A percentile compares a stretch with the other conserved stretches of the same genome.
These are phyloP conservation scores for Verticillium klebahnii DNA, from an alignment of 2,329 filamentous ascomycete species.

Conservation along the genomic window DNA sequence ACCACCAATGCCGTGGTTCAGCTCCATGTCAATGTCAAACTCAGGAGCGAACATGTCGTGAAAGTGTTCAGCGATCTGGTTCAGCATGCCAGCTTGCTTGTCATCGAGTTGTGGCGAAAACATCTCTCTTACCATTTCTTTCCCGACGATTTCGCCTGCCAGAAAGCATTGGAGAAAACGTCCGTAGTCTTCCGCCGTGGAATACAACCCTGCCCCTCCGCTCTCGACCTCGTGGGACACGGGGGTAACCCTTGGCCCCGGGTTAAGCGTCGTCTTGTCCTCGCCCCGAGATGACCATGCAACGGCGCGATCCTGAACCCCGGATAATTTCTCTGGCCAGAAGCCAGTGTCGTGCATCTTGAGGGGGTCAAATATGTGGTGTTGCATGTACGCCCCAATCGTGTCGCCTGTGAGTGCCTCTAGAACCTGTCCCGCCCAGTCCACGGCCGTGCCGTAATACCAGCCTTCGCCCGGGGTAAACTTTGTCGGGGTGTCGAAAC, in stretches of 20 bases:
- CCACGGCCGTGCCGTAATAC: constrained; percentile 40
- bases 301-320: constrained; percentile 17
- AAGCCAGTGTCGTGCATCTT: constrained; percentile 32
- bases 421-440: constrained; percentile 43
- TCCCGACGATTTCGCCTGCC: constrained; percentile 21
- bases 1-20: constrained; percentile 34
- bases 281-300: constrained; percentile 15
- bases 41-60: constrained; percentile 29
- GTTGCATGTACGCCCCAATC: constrained; percentile 31
- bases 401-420: constrained; percentile 30
- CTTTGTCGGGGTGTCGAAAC: constrained; percentile 36
- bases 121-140: constrained; percentile 27
- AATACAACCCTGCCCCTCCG: constrained; percentile 39
- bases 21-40: constrained; percentile 23
- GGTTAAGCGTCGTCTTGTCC: constrained; percentile 13
- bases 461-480: constrained; percentile 43
- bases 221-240: constrained; percentile 29
- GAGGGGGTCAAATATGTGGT: constrained; percentile 30
- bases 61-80: constrained; percentile 8
- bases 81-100: constrained; percentile 17
- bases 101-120: constrained; percentile 35
- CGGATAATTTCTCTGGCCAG: constrained; percentile 23
- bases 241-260: constrained; percentile 15
- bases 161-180: constrained; percentile 28
- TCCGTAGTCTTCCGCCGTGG: constrained; percentile 34